Evolutionary conservation across 139 green algal genomes (phyloP).

Genomic region (Nannochloris sp.): DNA sequence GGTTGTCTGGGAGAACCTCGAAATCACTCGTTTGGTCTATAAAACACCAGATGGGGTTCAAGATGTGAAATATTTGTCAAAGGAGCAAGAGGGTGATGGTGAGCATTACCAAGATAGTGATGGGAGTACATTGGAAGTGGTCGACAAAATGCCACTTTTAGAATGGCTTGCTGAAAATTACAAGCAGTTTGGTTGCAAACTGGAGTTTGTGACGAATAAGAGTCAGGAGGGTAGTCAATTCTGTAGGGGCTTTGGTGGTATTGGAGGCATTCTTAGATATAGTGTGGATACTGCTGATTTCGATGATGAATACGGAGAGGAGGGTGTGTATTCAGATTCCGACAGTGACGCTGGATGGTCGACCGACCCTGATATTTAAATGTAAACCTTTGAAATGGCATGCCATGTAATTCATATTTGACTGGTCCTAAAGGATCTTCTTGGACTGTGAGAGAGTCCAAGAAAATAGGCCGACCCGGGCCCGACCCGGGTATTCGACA

Average conservation of each 20-base stretch:
- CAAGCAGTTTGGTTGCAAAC: slow-evolving; percentile 95
- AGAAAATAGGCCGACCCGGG: no score
- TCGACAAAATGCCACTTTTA: slow-evolving; percentile 80
- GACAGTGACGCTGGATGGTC: slow-evolving; percentile 28
- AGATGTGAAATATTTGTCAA: slow-evolving; percentile 75
- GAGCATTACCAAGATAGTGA: slow-evolving; percentile 85
- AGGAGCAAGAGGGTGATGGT: slow-evolving; percentile 69
- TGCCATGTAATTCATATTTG: no score
- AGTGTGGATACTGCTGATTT: slow-evolving; percentile 66
- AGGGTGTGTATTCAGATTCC: slow-evolving; percentile 14
- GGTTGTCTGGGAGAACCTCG: slow-evolving; percentile 95
- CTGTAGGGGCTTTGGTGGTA: slow-evolving; percentile 91
- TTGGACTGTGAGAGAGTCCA: no score
- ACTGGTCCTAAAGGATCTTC: no score
- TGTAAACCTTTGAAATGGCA: no score
- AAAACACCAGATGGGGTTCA: slow-evolving; percentile 50
- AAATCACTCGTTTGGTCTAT: slow-evolving; percentile 66
- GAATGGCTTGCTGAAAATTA: slow-evolving; percentile 98
- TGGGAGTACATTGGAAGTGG: slow-evolving; percentile 78
- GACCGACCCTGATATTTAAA: slow-evolving; percentile 9
- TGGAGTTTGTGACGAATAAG: slow-evolving; percentile 90
- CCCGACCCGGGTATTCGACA: no score
- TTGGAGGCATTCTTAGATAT: slow-evolving; percentile 92
- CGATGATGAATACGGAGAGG: slow-evolving; percentile 41
- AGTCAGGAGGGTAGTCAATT: slow-evolving; percentile 95